Conservation (phyloP, 1,139 yeast species). For the Yamadazyma dendronema region DNA sequence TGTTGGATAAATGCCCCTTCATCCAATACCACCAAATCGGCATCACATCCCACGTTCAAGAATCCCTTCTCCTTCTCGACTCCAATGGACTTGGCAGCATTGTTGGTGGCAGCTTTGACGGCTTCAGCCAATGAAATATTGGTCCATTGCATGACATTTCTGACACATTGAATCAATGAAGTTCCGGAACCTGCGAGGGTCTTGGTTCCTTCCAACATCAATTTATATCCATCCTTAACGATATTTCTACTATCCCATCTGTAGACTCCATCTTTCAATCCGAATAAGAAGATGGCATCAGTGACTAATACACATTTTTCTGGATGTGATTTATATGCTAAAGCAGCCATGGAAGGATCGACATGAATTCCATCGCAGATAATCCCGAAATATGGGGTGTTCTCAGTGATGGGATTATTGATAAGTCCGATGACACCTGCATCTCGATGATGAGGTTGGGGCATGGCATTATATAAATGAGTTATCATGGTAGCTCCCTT, state of each 20-base stretch:
- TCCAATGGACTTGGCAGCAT: slow-evolving; percentile 53
- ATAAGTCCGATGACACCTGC: slow-evolving; percentile 60
- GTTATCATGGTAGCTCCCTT: slow-evolving; percentile 62
- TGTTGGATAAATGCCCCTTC: slow-evolving; percentile 43
- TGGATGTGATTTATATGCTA: slow-evolving; percentile 56
- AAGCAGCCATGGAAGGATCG: slow-evolving; percentile 53
- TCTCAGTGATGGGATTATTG: slow-evolving; percentile 34
- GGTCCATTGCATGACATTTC: slow-evolving; percentile 56
- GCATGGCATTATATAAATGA: slow-evolving; percentile 68
- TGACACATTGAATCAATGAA: slow-evolving; percentile 52
- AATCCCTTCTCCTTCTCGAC: slow-evolving; percentile 48
- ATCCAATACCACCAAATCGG: slow-evolving; percentile 55
- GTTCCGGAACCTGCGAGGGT: slow-evolving; percentile 68
- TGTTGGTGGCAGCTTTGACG: slow-evolving; percentile 55
- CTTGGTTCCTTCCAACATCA: slow-evolving; percentile 53
- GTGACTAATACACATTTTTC: slow-evolving; percentile 59
- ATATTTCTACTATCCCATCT: slow-evolving; percentile 50
- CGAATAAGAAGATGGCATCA: slow-evolving; percentile 60
- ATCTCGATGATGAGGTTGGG: slow-evolving; percentile 63
- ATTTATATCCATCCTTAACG: slow-evolving; percentile 48
- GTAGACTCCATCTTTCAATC: slow-evolving; percentile 51
- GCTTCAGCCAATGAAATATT: slow-evolving; percentile 52
- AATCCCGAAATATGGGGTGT: slow-evolving; percentile 53
- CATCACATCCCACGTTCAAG: slow-evolving; percentile 55
- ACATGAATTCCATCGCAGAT: slow-evolving; percentile 66